These are phyloP conservation scores for Trichoderma semiorbis DNA, from an alignment of 2,329 filamentous ascomycete genomes.

Conservation along the genomic window DNA sequence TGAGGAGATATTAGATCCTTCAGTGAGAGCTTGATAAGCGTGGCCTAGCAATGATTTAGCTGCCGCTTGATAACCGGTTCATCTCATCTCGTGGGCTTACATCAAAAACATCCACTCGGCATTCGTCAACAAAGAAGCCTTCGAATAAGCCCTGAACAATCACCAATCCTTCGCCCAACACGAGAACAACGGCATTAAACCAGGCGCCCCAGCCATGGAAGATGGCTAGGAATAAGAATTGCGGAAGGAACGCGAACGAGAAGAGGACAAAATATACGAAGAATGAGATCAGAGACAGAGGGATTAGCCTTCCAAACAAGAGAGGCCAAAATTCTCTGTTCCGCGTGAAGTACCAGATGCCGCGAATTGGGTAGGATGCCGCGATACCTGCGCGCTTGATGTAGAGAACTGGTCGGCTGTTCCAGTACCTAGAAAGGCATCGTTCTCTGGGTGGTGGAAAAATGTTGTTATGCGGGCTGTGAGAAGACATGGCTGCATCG, in stretches of 20 bases:
- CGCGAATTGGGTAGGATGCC: constrained; percentile 59
- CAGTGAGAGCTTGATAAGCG: constrained; percentile 71
- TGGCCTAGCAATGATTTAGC: constrained; percentile 43
- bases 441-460: not conserved
- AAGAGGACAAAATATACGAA: constrained; percentile 86
- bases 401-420: constrained; percentile 38
- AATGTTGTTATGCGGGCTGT: not conserved
- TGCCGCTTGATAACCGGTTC: not conserved
- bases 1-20: constrained; percentile 65
- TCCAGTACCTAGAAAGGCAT: not conserved
- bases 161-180: constrained; percentile 76
- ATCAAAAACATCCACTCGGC: constrained; percentile 79
- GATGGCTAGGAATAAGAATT: constrained; percentile 82
- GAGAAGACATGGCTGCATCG: not conserved
- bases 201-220: constrained; percentile 89
- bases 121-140: constrained; percentile 77
- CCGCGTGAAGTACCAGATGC: constrained; percentile 75
- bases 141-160: constrained; percentile 70
- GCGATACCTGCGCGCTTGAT: constrained; percentile 43
- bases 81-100: constrained; percentile 41
- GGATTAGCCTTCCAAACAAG: constrained; percentile 72
- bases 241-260: constrained; percentile 80
- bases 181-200: constrained; percentile 81
- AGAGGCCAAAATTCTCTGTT: constrained; percentile 82
- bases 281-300: constrained; percentile 75